Base-by-base conservation (phyloP, 2,329 filamentous ascomycete species). In the Claviceps sp. region DNA sequence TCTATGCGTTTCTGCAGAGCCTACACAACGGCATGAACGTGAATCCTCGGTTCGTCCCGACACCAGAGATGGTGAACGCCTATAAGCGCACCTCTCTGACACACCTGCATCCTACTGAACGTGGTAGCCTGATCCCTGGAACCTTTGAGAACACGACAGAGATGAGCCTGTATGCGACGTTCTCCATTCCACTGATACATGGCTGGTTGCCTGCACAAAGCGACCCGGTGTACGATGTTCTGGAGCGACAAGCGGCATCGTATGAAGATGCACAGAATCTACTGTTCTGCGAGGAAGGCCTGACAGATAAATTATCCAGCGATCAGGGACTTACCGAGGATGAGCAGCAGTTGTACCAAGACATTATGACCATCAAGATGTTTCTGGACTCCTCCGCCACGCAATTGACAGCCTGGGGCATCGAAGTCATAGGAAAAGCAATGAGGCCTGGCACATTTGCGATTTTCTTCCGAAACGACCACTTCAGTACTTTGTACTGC, bases 21-120 rank as follows among this genome's bases (percentile, higher is more conserved):
- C 72, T 98, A 2, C 89, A 96, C 60, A 97, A 90, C 0, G 93
- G 93, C 40, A 95, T 98, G 87, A 98, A 97, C 61, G 91, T 97
- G 53, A 98, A 98, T 58, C 93, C 93, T 2, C 81, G 86, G 19
- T 93, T 95, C 57, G 76, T 94, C 7, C 77, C 87, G 2, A 75
- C 72, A 0, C 63, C 69, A 7, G 71, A 76, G 14, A 66, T 73
- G 19, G 62, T 71, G 34, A 67, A 60, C 51, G 72, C 73, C 2
- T 73, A 75, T 46, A 75, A 73, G 62, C 73, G 69, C 49, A 79
- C 70, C 3, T 76, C 75, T 0, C 69, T 80, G 38, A 74, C 73
- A 1, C 73, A 81, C 56, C 60, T 78, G 2, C 70, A 77, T 56
- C 73, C 75, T 1, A 67, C 70, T 0, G 72, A 77, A 48, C 68